Conservation (phyloP, 1,284 basidiomycete species). For the Cystobasidium slooffiae region DNA sequence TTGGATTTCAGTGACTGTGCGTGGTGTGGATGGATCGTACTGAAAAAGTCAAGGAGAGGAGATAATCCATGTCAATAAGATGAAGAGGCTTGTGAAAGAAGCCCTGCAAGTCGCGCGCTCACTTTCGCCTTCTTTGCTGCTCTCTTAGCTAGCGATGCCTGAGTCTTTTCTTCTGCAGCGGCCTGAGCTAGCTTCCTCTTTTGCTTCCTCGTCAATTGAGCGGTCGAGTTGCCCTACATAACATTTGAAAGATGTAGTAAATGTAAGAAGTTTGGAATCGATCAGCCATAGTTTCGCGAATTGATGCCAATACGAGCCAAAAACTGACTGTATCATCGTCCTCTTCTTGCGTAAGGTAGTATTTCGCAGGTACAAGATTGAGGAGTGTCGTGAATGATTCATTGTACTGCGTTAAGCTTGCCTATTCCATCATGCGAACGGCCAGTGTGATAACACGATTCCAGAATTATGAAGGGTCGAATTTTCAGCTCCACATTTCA, state of each 20-base stretch:
- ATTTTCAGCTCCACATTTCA: constrained; percentile 22
- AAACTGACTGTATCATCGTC: constrained; percentile 63
- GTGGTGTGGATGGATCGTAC: constrained; percentile 88
- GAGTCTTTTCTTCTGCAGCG: constrained; percentile 67
- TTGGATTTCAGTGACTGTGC: constrained; percentile 75
- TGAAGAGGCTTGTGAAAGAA: not conserved
- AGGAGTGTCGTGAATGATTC: constrained; percentile 78
- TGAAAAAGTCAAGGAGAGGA: constrained; percentile 55
- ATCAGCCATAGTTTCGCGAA: not conserved
- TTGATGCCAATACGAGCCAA: not conserved
- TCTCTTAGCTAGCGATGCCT: constrained; percentile 65
- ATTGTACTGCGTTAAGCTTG: constrained; percentile 80
- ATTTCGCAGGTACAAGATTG: constrained; percentile 81
- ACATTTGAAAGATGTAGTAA: not conserved
- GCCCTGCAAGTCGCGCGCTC: not conserved
- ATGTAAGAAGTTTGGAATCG: not conserved
- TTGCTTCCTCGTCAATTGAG: constrained; percentile 66
- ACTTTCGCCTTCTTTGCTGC: constrained; percentile 85
- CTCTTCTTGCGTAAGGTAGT: constrained; percentile 74
- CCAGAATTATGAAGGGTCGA: constrained; percentile 6
- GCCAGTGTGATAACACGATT: not conserved
- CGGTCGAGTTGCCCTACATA: not conserved
- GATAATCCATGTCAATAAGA: not conserved
- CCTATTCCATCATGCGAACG: constrained; percentile 59
- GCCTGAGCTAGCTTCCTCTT: constrained; percentile 78